These are phyloP conservation scores for Plectosphaerella cucumerina DNA, from an alignment of 2,329 filamentous ascomycete genomes.

Conservation along the genomic window DNA sequence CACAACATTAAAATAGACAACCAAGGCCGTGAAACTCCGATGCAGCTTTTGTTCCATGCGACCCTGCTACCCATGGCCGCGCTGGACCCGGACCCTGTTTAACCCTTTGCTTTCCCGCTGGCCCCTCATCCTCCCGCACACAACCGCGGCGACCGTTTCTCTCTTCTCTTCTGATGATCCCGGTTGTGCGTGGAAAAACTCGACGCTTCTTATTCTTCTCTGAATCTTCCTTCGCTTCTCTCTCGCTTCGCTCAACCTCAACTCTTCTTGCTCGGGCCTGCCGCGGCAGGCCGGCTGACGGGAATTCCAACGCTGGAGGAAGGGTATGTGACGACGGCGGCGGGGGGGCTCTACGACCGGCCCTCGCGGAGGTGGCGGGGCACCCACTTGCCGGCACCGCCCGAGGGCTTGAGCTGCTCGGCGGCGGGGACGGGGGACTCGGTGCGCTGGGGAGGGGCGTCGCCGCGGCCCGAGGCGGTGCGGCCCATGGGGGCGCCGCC, in stretches of 20 bases:
- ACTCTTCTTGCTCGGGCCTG: too few species aligned
- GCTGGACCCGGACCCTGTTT: too few species aligned
- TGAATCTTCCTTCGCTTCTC: not conserved
- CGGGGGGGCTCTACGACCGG: not conserved
- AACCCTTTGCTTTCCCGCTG: too few species aligned
- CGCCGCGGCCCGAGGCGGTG: slow-evolving; percentile 35
- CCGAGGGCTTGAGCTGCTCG: slow-evolving; percentile 49
- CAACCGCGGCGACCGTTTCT: too few species aligned
- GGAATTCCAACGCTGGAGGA: too few species aligned
- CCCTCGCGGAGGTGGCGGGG: slow-evolving; percentile 41
- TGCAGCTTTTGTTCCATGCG: slow-evolving; percentile 4
- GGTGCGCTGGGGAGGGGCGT: slow-evolving; percentile 35
- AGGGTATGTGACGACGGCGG: too few species aligned
- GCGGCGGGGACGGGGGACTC: slow-evolving; percentile 35
- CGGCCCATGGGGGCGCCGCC: slow-evolving; percentile 40
- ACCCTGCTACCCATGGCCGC: not conserved
- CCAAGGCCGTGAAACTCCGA: slow-evolving; percentile 5
- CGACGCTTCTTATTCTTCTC: not conserved
- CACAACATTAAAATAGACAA: not conserved
- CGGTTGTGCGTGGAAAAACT: not conserved
- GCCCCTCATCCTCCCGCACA: too few species aligned
- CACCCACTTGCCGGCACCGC: slow-evolving; percentile 56
- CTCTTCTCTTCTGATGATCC: not conserved
- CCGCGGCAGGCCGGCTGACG: too few species aligned
- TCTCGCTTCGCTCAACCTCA: too few species aligned